Base-by-base conservation (phyloP, 73 alveolate genomes). In the Paramecium primaurelia region DNA sequence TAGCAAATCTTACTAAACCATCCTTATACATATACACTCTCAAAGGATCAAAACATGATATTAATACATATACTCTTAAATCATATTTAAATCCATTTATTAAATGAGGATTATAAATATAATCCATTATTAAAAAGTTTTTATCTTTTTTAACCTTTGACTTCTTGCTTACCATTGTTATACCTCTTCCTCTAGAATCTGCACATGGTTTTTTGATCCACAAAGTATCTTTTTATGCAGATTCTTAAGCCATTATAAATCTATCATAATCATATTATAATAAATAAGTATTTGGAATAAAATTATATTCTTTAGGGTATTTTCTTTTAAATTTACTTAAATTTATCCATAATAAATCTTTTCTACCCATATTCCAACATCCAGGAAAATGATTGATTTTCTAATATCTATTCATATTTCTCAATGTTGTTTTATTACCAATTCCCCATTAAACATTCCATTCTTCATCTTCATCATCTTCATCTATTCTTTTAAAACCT, bases 111-210 rank as follows among this genome's bases (percentile, higher is more conserved):
- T 96, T 96, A 34, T 93, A 91, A 40, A 97, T 95, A 86, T 97
- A 97, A 25, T 93, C 90, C 77, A 95, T 92, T 8, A 96, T 96
- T 83, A 97, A 77, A 37, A 60, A 42, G 49, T 77, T 91, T 16
- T 83, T 47, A 26, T 80, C 94, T 64, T 71, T 88, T 75, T 86
- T 83, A 20, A 95, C 92, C 92, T 94, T 96, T 10, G 97, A 93
- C 86, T 92, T 97, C 88, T 93, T 94, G 37, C 94, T 93, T 1
- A 98, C 60, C 58, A 98, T 92, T 36, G 92, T 95, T 38, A 98
- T 97, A 1, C 99, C 99, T 89, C 99, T 95, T 14, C 99, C 99
- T 86, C 99, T 95, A 7, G 99, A 94, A 80, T 95, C 92, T 60
- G 98, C 98, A 18, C 96, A 98, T 5, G 99, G 99, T 77, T 98